Conservation (phyloP, 2,329 filamentous ascomycete genomes). For the Cladobotryum mycophilum region DNA sequence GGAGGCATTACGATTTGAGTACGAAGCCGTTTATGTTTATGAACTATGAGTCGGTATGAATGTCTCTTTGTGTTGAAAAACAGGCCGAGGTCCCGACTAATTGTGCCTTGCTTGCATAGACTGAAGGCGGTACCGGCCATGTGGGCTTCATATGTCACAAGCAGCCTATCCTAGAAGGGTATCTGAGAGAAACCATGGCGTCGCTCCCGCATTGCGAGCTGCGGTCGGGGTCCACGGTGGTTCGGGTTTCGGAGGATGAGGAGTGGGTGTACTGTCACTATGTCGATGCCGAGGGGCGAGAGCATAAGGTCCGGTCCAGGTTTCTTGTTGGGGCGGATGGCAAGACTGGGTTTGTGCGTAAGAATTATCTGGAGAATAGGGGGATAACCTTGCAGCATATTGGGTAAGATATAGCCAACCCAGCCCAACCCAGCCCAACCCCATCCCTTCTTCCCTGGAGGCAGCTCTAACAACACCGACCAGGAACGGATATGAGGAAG, state of each 20-base stretch:
- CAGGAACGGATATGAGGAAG: slow-evolving; percentile 26
- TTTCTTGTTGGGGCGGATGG: slow-evolving; percentile 40
- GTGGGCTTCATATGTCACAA: slow-evolving; percentile 21
- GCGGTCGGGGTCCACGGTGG: slow-evolving; percentile 7
- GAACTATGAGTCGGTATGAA: slow-evolving; percentile 14
- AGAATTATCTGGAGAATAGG: slow-evolving; percentile 36
- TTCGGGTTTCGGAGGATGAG: slow-evolving; percentile 15
- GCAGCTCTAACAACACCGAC: background rate
- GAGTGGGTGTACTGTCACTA: slow-evolving; percentile 24
- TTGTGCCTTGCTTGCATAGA: slow-evolving; percentile 11
- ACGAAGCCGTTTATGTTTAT: slow-evolving; percentile 13
- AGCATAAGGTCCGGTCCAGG: slow-evolving; percentile 4
- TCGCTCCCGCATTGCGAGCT: slow-evolving; percentile 2
- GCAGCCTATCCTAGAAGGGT: slow-evolving; percentile 19
- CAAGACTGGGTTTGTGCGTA: slow-evolving; percentile 39
- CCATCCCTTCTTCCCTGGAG: too few relatives aligned
- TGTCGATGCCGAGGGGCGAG: background rate
- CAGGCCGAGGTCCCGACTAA: too few relatives aligned
- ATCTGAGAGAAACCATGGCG: slow-evolving; percentile 20
- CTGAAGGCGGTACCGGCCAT: slow-evolving; percentile 22
- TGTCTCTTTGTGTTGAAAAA: too few relatives aligned
- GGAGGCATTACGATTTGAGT: slow-evolving; percentile 6
- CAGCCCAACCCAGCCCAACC: too few relatives aligned
- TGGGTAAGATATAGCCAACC: too few relatives aligned
- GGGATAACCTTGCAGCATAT: slow-evolving; percentile 20